Conservation (phyloP, 805 yeast species). For the Brettanomyces anomalus region DNA sequence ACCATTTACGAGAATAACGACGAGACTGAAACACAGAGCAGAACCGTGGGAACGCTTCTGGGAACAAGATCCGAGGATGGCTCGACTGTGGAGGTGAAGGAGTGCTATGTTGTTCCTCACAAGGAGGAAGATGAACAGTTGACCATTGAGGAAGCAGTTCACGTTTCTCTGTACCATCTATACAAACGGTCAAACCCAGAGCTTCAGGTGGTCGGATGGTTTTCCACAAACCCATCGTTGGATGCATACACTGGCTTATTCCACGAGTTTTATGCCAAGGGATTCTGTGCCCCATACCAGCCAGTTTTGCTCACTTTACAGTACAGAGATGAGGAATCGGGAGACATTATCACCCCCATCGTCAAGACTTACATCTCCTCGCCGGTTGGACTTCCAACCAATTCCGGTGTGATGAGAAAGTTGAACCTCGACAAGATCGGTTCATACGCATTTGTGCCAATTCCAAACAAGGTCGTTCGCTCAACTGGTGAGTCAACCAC, state of each 20-base stretch:
- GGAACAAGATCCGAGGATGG: conserved; percentile 85
- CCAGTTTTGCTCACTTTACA: conserved; percentile 74
- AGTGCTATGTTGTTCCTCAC: conserved; percentile 77
- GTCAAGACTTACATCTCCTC: conserved; percentile 69
- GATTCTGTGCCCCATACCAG: conserved; percentile 66
- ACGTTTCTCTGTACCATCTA: conserved; percentile 59
- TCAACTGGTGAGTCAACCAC: conserved; percentile 52
- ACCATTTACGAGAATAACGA: conserved; percentile 48
- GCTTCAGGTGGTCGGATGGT: conserved; percentile 80
- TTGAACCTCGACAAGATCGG: conserved; percentile 32
- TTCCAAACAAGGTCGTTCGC: conserved; percentile 56
- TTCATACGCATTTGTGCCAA: conserved; percentile 64
- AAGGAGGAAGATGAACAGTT: conserved; percentile 67
- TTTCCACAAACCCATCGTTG: conserved; percentile 48
- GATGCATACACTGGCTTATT: conserved; percentile 69
- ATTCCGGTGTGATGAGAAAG: conserved; percentile 27
- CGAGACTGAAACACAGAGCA: conserved; percentile 33
- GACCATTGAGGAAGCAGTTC: conserved; percentile 68
- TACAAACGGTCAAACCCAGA: conserved; percentile 74
- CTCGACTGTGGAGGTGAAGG: conserved; percentile 58
- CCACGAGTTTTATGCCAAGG: conserved; percentile 71
- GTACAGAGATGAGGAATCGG: conserved; percentile 36
- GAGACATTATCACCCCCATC: conserved; percentile 43
- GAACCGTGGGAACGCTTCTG: conserved; percentile 75
- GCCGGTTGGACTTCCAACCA: conserved; percentile 49